These are phyloP conservation scores for Aspergillus bertholletiae DNA, from an alignment of 495 filamentous ascomycete genomes.

Conservation along the genomic window DNA sequence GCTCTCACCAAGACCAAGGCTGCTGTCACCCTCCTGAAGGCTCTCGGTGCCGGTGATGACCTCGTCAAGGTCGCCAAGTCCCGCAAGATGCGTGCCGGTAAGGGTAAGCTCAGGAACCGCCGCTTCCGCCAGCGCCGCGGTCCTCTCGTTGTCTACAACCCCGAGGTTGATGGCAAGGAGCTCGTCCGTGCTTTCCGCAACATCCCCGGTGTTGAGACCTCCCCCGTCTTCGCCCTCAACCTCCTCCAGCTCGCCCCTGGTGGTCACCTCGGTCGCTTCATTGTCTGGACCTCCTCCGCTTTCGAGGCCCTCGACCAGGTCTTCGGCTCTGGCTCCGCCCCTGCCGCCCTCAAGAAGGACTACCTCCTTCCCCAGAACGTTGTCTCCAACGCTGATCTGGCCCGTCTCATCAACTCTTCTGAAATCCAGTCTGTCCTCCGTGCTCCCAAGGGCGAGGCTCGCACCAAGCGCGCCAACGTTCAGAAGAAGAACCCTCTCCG, in stretches of 20 bases:
- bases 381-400: constrained; percentile 86
- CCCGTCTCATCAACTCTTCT: constrained; percentile 96
- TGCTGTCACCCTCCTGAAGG: constrained; percentile 81
- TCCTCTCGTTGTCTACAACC: constrained; percentile 93
- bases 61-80: constrained; percentile 91
- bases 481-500: constrained; percentile 99
- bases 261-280: constrained; percentile 97
- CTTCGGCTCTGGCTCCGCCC: constrained; percentile 85
- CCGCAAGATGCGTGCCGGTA: constrained; percentile 92
- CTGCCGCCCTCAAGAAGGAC: constrained; percentile 93
- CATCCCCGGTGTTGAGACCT: constrained; percentile 97
- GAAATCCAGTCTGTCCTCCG: constrained; percentile 94
- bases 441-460: constrained; percentile 80
- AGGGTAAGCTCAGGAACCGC: constrained; percentile 94
- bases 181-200: constrained; percentile 93
- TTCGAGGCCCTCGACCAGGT: constrained; percentile 93
- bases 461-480: constrained; percentile 83
- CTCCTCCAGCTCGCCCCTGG: constrained; percentile 98
- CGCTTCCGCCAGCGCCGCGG: constrained; percentile 96
- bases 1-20: constrained; percentile 84
- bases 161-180: constrained; percentile 87
- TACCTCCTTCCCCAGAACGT: constrained; percentile 89
- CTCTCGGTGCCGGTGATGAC: constrained; percentile 84
- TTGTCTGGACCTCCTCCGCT: constrained; percentile 96
- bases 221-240: constrained; percentile 90